Evolutionary conservation across 306 rosid genomes (phyloP), one percentile per base, ranked within the genome.

Genomic region (Trichosanthes cucumerina): DNA sequence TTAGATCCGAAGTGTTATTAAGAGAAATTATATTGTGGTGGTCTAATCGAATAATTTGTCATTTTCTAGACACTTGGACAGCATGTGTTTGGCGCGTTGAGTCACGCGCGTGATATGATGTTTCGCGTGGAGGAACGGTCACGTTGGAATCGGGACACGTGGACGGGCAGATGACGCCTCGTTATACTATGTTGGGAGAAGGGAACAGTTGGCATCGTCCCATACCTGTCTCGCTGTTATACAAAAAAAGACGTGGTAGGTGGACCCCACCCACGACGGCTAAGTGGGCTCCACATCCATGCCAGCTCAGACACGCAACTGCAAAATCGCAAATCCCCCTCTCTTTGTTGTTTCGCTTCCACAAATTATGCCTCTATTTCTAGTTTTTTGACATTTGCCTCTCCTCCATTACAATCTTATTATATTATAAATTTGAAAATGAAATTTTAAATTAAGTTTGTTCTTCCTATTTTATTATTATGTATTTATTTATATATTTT

Each of bases 141-240:
- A 28, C 6, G 38, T 15, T 62, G 16, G 44, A 34, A 28, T 2
- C 16, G 38, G 6, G 43, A 72, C 59, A 73, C 77, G 77, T 73
- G 77, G 77, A 72, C 26, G 24, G 24, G 15, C 14, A 2, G 16
- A 24, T 70, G 76, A 70, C 56, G 56, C n/a, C 39, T 43, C 38
- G 1, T 43, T 43, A 4, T 23, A 12, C 16, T 15, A 26, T 15
- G 59, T 73, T 49, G 41, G 39, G 59, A 9, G 24, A 49, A 4
- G 44, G 15, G 11, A 16, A 73, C 60, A 49, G 77, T 73, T 46
- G 77, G 60, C 77, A 73, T 43, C 44, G 77, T 72, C 60, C 24
- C 26, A 47, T 72, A 73, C 59, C 77, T 49, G 44, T 73, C 77
- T 70, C 38, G 3, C 76, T 71, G 38, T 23, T 70, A 18, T 64